Evolutionary conservation across 257 asterid species (phyloP), one percentile per base, ranked within the genome.

Genomic region (Jasminum sambac): DNA sequence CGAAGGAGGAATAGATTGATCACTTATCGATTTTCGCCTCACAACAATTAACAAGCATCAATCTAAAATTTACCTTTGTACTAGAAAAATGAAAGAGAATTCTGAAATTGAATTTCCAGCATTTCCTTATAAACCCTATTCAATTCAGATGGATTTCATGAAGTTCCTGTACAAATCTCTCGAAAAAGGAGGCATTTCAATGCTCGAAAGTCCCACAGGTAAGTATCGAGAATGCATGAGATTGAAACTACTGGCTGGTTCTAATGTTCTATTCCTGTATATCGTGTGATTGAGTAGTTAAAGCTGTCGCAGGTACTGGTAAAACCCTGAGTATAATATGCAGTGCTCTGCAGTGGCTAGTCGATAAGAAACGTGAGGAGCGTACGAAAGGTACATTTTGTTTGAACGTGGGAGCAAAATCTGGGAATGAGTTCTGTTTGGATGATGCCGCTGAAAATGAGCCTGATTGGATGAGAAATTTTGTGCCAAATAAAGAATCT

Each of bases 181-280:
- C 59, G 83, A 88, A 36, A 79, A 87, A 78, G 99, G 99, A 30
- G 99, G 99, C 4, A 81, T 94, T 70, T 84, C 96, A 14, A 94
- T 94, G 96, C 98, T 94, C 69, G 98, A 94, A 83, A 91, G 98
- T 83, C 99, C 99, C 71, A 94, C 99, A 0, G 99, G 99, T 89
- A 77, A 74, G 62, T 23, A 9, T 2, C 9, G 10, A 10, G 62
- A 55, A 5, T 55, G 4, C 50, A 36, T 37, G 46, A 26, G 30
- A 30, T 30, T 30, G 36, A 30, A 38, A 1, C 41, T 16, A 10
- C 36, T 40, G 24, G 11, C 5, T 59, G 8, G 5, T 2, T 44
- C 63, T 6, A 5, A 55, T 30, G 11, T 17, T 63, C 38, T 43
- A 44, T 66, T 60, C 8, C 12, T 63, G 10, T 44, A 59, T 30